Conservation (phyloP, 805 yeast species). For the Yamadazyma paraphyllophila region DNA sequence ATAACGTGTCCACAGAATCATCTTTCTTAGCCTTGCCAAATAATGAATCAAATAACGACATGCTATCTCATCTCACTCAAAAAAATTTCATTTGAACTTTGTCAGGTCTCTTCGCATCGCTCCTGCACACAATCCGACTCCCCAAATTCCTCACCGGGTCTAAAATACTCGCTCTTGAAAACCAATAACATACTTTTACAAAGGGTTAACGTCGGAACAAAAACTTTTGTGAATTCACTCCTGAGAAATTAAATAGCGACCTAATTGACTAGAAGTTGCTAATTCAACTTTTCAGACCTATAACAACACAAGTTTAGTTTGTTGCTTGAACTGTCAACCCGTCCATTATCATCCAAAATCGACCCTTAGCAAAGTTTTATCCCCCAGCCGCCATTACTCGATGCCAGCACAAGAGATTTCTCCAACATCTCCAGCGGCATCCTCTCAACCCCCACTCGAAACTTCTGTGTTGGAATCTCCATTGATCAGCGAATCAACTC, state of each 20-base stretch:
- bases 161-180: conserved; percentile 5
- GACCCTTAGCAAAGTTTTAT: too few species aligned
- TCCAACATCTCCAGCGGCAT: background rate
- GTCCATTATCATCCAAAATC: background rate
- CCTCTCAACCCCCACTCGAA: background rate
- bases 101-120: conserved; percentile 1
- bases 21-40: conserved; percentile 33
- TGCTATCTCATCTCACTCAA: conserved; percentile 18
- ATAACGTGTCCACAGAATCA: conserved; percentile 28
- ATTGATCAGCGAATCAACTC: too few species aligned
- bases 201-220: background rate
- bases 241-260: too few species aligned
- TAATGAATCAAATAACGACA: conserved; percentile 36
- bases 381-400: background rate
- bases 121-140: conserved; percentile 3
- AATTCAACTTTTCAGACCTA: too few species aligned
- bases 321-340: too few species aligned
- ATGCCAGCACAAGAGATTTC: conserved; percentile 3
- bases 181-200: background rate
- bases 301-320: too few species aligned
- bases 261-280: too few species aligned
- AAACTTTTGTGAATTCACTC: too few species aligned
- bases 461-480: background rate
- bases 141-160: background rate
- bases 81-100: conserved; percentile 7